Evolutionary conservation across 176 grass and related monocot species (phyloP), one percentile per base, ranked within the genome.

Genomic region (Aegilops speltoides): DNA sequence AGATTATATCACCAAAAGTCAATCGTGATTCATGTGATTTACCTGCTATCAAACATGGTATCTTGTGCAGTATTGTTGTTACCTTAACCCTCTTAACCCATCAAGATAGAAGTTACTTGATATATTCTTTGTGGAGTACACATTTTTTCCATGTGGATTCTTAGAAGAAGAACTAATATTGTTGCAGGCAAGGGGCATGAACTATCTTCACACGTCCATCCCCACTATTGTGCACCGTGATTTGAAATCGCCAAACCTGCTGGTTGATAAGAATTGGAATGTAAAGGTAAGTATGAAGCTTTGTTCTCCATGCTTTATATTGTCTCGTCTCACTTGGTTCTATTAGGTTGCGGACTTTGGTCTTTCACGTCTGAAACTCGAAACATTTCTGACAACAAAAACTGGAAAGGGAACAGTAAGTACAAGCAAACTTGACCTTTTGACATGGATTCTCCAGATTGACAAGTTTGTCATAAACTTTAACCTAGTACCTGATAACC

Each of bases 261-360:
- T 98, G 89, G 96, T 98, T 57, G 96, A 98, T 79, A 98, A 94
- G 90, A 98, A 94, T 87, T 98, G 93, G 96, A 98, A 88, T 56
- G 93, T 96, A 22, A 98, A 96, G 93, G 96, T 98, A 79, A 46
- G 3, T 17, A 29, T 31, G 28, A 33, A 87, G 62, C 24, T 74
- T 54, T 36, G 15, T 48, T 62, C 23, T 45, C 28, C 26, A 52
- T 68, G 25, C 33, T n/a, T 41, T 43, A 16, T 84, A 4, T 61
- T 69, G 56, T 46, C 26, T 87, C 14, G 62, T 87, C 75, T 91
- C 76, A 20, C 56, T 48, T 75, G 32, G 13, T 77, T 81, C 70
- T 62, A 81, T 79, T 67, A 98, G 96, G 96, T 98, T 52, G 93
- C 88, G 13, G 96, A 98, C 84, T 98, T 98, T 87, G 96, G 96